Base-by-base conservation (phyloP, 78 protist species). In the Planoprotostelium fungivorum region DNA sequence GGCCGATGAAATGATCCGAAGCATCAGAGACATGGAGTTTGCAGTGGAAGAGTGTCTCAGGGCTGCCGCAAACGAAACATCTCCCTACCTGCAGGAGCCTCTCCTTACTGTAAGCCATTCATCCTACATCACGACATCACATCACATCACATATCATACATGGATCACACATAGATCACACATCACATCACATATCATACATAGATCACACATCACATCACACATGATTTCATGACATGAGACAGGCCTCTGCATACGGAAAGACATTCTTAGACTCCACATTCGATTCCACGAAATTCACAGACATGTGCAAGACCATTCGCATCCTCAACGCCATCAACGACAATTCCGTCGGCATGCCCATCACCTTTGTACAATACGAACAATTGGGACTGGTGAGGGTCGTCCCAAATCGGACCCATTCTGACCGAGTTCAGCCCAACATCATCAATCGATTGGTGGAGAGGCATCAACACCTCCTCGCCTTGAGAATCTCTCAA, bases 291-390 rank as follows among this genome's bases (percentile, higher is more conserved):
- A 25, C 73, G 31, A 37, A 88, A 51, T 97, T 97, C 84, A 98
- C 95, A 25, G 94, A 63, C 0, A 95, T 84, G 88, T 95, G 97
- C 51, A 34, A 38, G 36, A 37, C 86, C 1, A 28, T 97, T 1
- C 96, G 98, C 63, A 95, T 96, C 0, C 39, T 97, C 9, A 91
- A 91, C 86, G 94, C 96, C 0, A 88, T 91, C 1, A 37, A 91
- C 35, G 83, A 90, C 86, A 84, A n/a, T 89, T 92, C 90, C 93
- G 88, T 97, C 36, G 99, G 99, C 83, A 93, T 98, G 29, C 98
- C 98, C 28, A 34, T 98, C 28, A 94, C 98, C 34, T 34, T 73
- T 10, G 88, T 83, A 29, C 98, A 97, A 89, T 95, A 84, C 34
- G 28, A 85, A 83, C 34, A 35, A 5, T 86, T 98, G 37, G 91